Evolutionary conservation across 805 yeast species (phyloP).

Genomic region (Wickerhamiella occidentalis): DNA sequence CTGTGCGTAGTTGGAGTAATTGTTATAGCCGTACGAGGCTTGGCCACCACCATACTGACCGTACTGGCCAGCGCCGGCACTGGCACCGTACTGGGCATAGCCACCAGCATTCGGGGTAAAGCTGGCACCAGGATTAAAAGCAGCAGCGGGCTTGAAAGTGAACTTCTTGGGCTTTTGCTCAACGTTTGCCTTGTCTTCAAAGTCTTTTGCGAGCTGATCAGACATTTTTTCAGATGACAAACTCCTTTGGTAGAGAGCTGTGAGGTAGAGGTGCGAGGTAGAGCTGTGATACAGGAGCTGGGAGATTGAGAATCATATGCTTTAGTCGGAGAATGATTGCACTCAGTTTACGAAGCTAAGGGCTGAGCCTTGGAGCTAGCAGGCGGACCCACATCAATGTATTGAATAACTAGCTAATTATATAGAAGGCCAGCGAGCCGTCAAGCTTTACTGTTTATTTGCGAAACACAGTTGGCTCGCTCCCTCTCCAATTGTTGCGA

Average conservation of each 20-base stretch:
- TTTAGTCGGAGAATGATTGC: no score
- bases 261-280: no score
- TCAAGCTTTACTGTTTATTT: no score
- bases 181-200: slow-evolving; percentile 22
- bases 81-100: slow-evolving; percentile 12
- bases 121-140: slow-evolving; percentile 18
- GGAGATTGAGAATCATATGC: no score
- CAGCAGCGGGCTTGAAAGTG: slow-evolving; percentile 17
- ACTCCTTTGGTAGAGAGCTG: no score
- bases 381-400: no score
- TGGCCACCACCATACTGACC: slow-evolving; percentile 13
- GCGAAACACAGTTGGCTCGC: background rate
- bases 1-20: slow-evolving; percentile 22
- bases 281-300: no score
- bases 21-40: slow-evolving; percentile 20
- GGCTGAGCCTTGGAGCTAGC: no score
- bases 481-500: slow-evolving; percentile 1
- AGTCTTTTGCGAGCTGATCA: slow-evolving; percentile 20
- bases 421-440: no score
- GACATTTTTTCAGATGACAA: slow-evolving; percentile 10
- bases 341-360: no score
- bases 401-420: no score
- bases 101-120: slow-evolving; percentile 16
- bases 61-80: slow-evolving; percentile 4
- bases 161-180: slow-evolving; percentile 19